Evolutionary conservation across 2,329 filamentous ascomycete species (phyloP), one percentile per base, ranked within the genome.

Genomic region (Colletotrichum karsti): DNA sequence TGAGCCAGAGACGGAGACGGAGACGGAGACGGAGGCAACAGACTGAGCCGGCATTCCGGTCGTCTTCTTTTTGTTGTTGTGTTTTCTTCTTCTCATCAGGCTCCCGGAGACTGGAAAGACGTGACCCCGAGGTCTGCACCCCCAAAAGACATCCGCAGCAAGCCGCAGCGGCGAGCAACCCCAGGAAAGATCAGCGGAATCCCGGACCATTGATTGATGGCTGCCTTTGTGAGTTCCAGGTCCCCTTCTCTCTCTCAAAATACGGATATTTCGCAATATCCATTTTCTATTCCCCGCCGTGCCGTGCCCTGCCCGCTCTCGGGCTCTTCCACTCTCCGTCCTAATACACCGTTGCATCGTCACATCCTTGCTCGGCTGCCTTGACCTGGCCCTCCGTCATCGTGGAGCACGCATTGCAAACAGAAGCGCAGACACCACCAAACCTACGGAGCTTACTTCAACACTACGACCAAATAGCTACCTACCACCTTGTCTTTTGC

Each of bases 141-240:
- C 30, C 15, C 30, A 13, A 53, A 28, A 24, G 30, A 35, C 30
- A 53, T 26, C 50, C 50, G 50, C 41, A 37, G 41, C 18, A 50
- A 55, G 5, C 42, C 44, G 41, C 51, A 33, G 30, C 58, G 26
- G 42, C 42, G 26, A 33, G 30, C 58, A 20, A 33, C 42, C 26
- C 51, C 35, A 22, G 9, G 24, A 26, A 51, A 50, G 26, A 51
- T 67, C 53, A 57, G 59, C 64, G 53, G 60, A 60, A 67, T 13
- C 46, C 46, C 30, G 46, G 64, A 58, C 60, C 33, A 35, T 35
- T 35, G 33, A 67, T 73, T 72, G 58, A 74, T 74, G 72, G 72
- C 72, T 73, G 72, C 72, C 68, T 73, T 74, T 70, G 72, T 74
- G 61, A 73, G 72, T 13, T 15, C 15, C n/a, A n/a, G n/a, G n/a